phyloP scores from a whole-genome alignment of 1,284 basidiomycete genomes.

The Dichomitus squalens region DNA sequence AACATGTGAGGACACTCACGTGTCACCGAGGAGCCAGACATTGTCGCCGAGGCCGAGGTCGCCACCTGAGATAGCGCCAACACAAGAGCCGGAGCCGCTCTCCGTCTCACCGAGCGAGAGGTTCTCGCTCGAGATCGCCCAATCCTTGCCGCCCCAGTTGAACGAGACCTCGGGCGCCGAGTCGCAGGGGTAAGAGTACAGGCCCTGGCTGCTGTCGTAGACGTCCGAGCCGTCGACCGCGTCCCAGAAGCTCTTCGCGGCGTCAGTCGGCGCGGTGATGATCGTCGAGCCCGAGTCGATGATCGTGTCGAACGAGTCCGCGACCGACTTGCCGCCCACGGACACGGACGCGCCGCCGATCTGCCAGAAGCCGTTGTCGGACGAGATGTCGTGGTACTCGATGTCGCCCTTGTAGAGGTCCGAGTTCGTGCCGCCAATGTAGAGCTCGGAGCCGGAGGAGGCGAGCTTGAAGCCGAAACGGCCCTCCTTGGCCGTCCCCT shows the following conservation, averaged over 20 bases:
- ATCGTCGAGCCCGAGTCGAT: slow-evolving; percentile 43
- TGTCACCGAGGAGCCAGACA: slow-evolving; percentile 33
- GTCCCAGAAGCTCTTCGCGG: slow-evolving; percentile 45
- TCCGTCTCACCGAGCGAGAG: slow-evolving; percentile 27
- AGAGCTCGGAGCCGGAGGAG: slow-evolving; percentile 47
- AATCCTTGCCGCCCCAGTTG: slow-evolving; percentile 42
- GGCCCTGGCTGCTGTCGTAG: slow-evolving; percentile 31
- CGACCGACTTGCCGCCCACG: neutral
- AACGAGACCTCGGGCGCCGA: slow-evolving; percentile 38
- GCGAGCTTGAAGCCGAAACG: slow-evolving; percentile 52
- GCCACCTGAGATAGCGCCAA: slow-evolving; percentile 29
- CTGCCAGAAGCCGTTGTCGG: slow-evolving; percentile 25
- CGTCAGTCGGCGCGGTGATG: slow-evolving; percentile 46
- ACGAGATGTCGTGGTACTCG: slow-evolving; percentile 36
- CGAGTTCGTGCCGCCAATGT: slow-evolving; percentile 47
- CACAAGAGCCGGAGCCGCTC: slow-evolving; percentile 20
- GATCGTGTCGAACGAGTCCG: slow-evolving; percentile 23
- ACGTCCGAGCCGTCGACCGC: slow-evolving; percentile 39
- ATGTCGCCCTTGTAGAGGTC: slow-evolving; percentile 38
- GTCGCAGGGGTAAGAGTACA: slow-evolving; percentile 44
- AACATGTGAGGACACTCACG: too few relatives aligned
- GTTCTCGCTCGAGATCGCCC: slow-evolving; percentile 36
- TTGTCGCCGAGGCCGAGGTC: slow-evolving; percentile 25
- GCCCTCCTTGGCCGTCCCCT: slow-evolving; percentile 34
- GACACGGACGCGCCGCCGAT: slow-evolving; percentile 14